Base-by-base conservation (phyloP, 2,329 filamentous ascomycete species). In the Cyphellophora europaea region DNA sequence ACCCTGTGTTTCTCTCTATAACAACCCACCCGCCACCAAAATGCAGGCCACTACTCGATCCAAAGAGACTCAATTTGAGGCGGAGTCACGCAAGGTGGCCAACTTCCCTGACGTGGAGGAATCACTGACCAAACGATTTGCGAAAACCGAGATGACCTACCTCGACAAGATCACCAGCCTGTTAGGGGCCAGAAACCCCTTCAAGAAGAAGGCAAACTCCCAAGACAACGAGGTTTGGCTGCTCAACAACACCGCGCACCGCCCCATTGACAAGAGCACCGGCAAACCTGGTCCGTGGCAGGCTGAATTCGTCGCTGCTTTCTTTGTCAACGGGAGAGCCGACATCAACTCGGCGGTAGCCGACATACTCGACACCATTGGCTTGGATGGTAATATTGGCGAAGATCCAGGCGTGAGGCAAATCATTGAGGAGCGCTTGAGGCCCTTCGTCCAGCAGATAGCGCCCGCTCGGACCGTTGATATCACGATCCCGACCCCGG, bases 231-330 rank as follows among this genome's bases (percentile, higher is more conserved):
- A 74, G 11, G 77, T 95, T 27, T 95, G 89, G 89, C 65, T 95
- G 5, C 67, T 95, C 31, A 87, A 96, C 63, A 94, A 91, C 52
- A 89, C 83, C 3, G 88, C 87, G 4, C 89, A 81, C 55, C 74
- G 75, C 41, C 49, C 56, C 15, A 33, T 53, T 35, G 53, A 54
- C 42, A 40, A 44, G 29, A 55, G 59, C 64, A 30, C 51, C 40
- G 49, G 50, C 12, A 50, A 56, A 38, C n/a, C 27, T 31, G 35
- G 56, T 53, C 43, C 50, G 34, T 95, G 87, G 86, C 70, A 83
- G 51, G 82, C 82, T 16, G 85, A 95, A 53, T 87, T 88, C 42
- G 77, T 93, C 0, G 76, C 82, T 2, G 84, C 82, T 29, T 83
- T 86, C 38, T 93, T 95, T 49, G 74, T 81, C 44, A 77, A 77